Evolutionary conservation across 164 flowering plant genomes (phyloP).

Genomic region (Vitis labrusca): DNA sequence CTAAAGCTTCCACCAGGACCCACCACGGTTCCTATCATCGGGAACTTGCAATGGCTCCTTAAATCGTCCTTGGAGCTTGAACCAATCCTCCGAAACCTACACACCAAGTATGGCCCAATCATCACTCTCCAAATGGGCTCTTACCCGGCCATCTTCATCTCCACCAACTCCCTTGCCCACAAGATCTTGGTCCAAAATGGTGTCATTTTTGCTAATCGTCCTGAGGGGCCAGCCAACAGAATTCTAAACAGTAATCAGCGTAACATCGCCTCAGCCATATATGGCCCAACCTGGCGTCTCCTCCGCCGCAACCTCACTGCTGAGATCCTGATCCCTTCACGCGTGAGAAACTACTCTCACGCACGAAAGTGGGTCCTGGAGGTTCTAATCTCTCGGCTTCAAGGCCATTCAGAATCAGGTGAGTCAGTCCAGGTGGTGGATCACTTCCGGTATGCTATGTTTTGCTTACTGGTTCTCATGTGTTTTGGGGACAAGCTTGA

Average conservation of each 20-base stretch:
- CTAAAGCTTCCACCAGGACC: too few species aligned
- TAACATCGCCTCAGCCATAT: not conserved
- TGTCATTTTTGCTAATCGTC: conserved; percentile 14
- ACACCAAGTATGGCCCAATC: conserved; percentile 40
- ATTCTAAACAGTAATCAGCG: not conserved
- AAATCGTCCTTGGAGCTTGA: too few species aligned
- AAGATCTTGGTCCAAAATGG: conserved; percentile 35
- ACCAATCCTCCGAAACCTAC: conserved; percentile 4
- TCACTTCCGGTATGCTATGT: conserved; percentile 1
- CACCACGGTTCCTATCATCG: too few species aligned
- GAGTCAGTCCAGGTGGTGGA: not conserved
- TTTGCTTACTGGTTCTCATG: not conserved
- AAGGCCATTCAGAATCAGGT: too few species aligned
- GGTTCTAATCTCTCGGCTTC: too few species aligned
- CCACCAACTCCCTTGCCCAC: conserved; percentile 34
- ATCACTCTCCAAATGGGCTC: conserved; percentile 35
- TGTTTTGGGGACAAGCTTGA: not conserved
- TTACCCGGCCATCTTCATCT: conserved; percentile 30
- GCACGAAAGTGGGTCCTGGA: not conserved
- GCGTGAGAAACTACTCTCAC: not conserved
- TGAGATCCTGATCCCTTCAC: not conserved
- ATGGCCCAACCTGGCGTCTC: not conserved
- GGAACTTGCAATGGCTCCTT: too few species aligned
- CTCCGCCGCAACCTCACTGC: conserved; percentile 1
- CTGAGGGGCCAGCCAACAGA: not conserved